Evolutionary conservation across 2,329 filamentous ascomycete genomes (phyloP).

Genomic region (Gremmenia infestans): DNA sequence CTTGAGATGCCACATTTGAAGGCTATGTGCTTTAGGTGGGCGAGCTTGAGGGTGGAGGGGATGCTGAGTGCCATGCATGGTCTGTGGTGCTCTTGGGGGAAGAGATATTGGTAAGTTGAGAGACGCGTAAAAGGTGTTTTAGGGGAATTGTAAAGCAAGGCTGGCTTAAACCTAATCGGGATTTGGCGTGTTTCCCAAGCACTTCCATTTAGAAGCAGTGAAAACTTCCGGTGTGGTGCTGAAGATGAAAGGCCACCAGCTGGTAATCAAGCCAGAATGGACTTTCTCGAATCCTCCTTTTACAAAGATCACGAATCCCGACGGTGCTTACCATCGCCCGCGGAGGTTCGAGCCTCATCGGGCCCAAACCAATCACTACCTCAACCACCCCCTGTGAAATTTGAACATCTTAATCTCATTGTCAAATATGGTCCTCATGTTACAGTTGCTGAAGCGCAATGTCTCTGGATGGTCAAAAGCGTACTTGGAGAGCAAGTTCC

Average conservation of each 20-base stretch:
- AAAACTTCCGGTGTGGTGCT: too few relatives aligned
- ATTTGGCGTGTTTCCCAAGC: too few relatives aligned
- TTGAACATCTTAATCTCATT: conserved; percentile 30
- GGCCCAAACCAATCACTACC: not conserved
- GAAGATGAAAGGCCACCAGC: too few relatives aligned
- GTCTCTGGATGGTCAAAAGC: conserved; percentile 27
- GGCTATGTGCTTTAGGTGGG: conserved; percentile 54
- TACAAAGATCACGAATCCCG: not conserved
- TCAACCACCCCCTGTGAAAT: conserved; percentile 17
- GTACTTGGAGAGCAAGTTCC: conserved; percentile 20
- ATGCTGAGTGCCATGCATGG: conserved; percentile 30
- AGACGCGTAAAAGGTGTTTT: not conserved
- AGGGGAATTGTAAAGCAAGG: not conserved
- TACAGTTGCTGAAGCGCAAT: conserved; percentile 29
- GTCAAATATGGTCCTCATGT: conserved; percentile 32
- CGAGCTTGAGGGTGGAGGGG: conserved; percentile 40
- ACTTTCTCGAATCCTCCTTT: not conserved
- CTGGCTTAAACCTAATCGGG: not conserved
- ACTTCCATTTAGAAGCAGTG: too few relatives aligned
- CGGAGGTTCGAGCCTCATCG: not conserved
- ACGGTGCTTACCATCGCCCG: not conserved
- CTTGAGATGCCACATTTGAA: conserved; percentile 54
- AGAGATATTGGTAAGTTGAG: not conserved
- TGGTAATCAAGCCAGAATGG: not conserved
- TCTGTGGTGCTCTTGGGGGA: not conserved